phyloP scores from a whole-genome alignment of 495 filamentous ascomycete genomes.

The Xylaria sp. region DNA sequence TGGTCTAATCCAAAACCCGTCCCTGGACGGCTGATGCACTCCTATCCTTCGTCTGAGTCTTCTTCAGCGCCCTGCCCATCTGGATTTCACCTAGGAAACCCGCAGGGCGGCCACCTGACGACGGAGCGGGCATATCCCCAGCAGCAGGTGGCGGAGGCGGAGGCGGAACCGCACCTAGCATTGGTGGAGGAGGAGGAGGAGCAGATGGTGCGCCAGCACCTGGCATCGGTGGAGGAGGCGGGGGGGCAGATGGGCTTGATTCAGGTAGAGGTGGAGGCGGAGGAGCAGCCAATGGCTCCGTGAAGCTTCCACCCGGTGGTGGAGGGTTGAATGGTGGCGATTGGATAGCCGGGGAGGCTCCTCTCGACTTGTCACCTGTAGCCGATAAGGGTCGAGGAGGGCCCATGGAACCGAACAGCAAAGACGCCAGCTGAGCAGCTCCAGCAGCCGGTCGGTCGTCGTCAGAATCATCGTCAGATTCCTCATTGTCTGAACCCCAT shows the following conservation, averaged over 20 bases:
- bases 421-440: slow-evolving; percentile 90
- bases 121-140: slow-evolving; percentile 45
- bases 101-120: slow-evolving; percentile 56
- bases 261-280: slow-evolving; percentile 55
- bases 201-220: slow-evolving; percentile 41
- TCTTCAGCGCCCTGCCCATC: slow-evolving; percentile 75
- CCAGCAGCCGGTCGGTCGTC: slow-evolving; percentile 78
- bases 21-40: slow-evolving; percentile 74
- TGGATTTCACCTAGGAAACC: slow-evolving; percentile 83
- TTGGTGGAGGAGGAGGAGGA: slow-evolving; percentile 61
- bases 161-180: slow-evolving; percentile 58
- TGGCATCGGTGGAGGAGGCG: slow-evolving; percentile 51
- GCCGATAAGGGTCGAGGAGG: slow-evolving; percentile 89
- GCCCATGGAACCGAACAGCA: slow-evolving; percentile 96
- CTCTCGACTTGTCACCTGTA: slow-evolving; percentile 72
- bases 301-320: slow-evolving; percentile 46
- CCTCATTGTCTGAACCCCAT: slow-evolving; percentile 86
- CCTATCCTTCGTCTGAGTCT: slow-evolving; percentile 85
- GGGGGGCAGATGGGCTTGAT: slow-evolving; percentile 30
- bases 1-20: slow-evolving; percentile 61
- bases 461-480: slow-evolving; percentile 72
- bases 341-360: slow-evolving; percentile 50
- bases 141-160: slow-evolving; percentile 59
- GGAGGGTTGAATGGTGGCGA: slow-evolving; percentile 45
- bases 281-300: slow-evolving; percentile 44